Conservation (phyloP, 2,329 filamentous ascomycete species). For the Ophiocordyceps camponoti-saundersi region DNA sequence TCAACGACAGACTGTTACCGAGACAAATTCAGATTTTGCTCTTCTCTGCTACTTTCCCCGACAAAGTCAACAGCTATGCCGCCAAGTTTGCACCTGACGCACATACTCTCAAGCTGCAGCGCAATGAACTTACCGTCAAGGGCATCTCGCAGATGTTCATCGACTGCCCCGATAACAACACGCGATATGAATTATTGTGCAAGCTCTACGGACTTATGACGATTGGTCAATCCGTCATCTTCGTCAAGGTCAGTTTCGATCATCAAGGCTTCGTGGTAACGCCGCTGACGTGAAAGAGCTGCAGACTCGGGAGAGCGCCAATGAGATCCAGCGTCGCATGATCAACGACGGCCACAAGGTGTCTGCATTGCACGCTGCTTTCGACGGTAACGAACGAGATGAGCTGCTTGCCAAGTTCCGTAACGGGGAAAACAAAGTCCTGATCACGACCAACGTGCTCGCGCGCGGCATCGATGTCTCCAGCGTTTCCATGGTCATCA, state of each 20-base stretch:
- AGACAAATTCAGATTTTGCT: constrained; percentile 69
- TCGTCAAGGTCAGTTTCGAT: constrained; percentile 55
- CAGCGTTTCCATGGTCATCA: constrained; percentile 93
- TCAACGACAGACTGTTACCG: constrained; percentile 45
- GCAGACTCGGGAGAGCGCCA: constrained; percentile 71
- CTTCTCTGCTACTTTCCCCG: constrained; percentile 88
- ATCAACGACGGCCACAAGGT: constrained; percentile 79
- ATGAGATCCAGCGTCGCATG: constrained; percentile 76
- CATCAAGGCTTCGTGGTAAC: background rate
- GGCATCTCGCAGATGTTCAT: constrained; percentile 98
- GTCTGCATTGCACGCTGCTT: constrained; percentile 72
- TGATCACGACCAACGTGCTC: constrained; percentile 94
- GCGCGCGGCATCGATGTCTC: constrained; percentile 87
- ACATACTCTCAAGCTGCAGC: constrained; percentile 73
- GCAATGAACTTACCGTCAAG: constrained; percentile 86
- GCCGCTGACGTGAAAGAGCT: background rate
- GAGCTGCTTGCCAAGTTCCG: constrained; percentile 75
- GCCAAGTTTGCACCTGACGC: constrained; percentile 69
- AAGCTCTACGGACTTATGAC: constrained; percentile 94
- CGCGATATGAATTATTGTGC: constrained; percentile 79
- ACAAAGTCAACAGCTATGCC: constrained; percentile 72
- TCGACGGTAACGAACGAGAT: constrained; percentile 73
- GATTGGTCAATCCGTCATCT: constrained; percentile 94
- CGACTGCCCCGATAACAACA: constrained; percentile 65
- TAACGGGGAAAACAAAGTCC: constrained; percentile 73